phyloP scores from a whole-genome alignment of 768 basidiomycete species.

The Chalciporus sphaerocephalus region DNA sequence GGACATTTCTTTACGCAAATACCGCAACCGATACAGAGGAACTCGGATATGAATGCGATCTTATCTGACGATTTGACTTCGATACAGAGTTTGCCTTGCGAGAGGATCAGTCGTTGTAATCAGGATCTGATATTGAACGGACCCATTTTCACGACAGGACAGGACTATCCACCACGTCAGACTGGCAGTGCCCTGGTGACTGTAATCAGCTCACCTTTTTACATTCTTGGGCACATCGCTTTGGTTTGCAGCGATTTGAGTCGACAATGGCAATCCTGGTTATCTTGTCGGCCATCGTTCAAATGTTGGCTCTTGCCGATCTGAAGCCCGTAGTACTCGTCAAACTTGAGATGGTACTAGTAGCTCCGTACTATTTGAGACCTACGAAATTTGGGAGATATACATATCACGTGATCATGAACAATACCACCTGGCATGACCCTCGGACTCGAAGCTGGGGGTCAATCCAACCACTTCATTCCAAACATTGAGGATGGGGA shows the following conservation, averaged over 20 bases:
- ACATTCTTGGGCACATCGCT: conserved; percentile 95
- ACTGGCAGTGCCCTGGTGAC: conserved; percentile 1
- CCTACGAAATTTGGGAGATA: too few species aligned
- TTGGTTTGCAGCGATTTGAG: conserved; percentile 91
- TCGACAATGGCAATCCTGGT: conserved; percentile 97
- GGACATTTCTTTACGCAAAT: conserved; percentile 99
- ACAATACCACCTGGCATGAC: neutral
- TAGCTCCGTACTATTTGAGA: too few species aligned
- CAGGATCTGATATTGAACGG: conserved; percentile 20
- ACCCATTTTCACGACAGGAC: conserved; percentile 99
- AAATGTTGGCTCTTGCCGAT: conserved; percentile 3
- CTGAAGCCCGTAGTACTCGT: conserved; percentile 2
- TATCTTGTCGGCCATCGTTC: conserved; percentile 84
- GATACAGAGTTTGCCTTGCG: conserved; percentile 98
- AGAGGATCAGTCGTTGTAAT: neutral
- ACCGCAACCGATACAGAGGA: conserved; percentile 98
- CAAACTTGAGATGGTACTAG: neutral
- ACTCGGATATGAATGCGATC: conserved; percentile 98
- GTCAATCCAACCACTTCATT: neutral
- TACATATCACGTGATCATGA: too few species aligned
- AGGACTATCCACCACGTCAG: conserved; percentile 50
- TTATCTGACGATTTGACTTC: conserved; percentile 95
- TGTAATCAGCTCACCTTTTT: conserved; percentile 64
- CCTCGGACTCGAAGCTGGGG: neutral
- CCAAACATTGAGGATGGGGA: conserved; percentile 19